Base-by-base conservation (phyloP, 192 early-diverging fungal species). In the Backusella mclennaniae region DNA sequence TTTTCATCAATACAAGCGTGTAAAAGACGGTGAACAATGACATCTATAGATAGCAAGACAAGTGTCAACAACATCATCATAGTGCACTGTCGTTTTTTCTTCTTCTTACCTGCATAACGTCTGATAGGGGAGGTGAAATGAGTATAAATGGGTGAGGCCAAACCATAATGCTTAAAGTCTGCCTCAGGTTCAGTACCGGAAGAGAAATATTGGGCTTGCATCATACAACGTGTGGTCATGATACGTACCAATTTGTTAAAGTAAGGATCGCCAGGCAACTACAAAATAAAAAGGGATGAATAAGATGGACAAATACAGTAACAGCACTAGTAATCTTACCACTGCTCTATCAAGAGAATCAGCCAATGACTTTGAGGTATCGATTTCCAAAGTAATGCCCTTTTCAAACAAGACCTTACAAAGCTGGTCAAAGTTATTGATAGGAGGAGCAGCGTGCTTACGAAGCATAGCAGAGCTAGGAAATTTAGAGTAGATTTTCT, bases 101-200 rank as follows among this genome's bases (percentile, higher is more conserved):
- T 77, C 0, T 33, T 3, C 2, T 33, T 82, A 86, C 87, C 89
- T 66, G 98, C 91, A 80, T 99, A 99, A 85, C 98, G 94, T 76
- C 98, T 92, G 84, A 99, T 99, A n/a, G 98, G 98, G 9, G 95
- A 96, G 1, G 98, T 99, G 75, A 99, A 99, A 79, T 99, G 98
- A 8, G 98, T 99, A 88, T 99, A 99, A 68, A 97, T 95, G 15
- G 90, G 88, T 6, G 89, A 87, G 4, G 95, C 95, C 33, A 99
- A 89, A 76, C 96, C 98, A 81, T 98, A 99, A 89, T 99, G 98
- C 33, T 76, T 80, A 83, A 91, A 98, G 4, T 88, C 80, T 19
- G 80, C 75, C 69, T 86, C 83, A 0, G 87, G 71, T n/a, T 92
- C 79, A 7, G 92, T 90, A 26, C 95, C 95, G 1, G 96, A 95